Conservation (phyloP, 768 basidiomycete species). For the Clavulina sp. region DNA sequence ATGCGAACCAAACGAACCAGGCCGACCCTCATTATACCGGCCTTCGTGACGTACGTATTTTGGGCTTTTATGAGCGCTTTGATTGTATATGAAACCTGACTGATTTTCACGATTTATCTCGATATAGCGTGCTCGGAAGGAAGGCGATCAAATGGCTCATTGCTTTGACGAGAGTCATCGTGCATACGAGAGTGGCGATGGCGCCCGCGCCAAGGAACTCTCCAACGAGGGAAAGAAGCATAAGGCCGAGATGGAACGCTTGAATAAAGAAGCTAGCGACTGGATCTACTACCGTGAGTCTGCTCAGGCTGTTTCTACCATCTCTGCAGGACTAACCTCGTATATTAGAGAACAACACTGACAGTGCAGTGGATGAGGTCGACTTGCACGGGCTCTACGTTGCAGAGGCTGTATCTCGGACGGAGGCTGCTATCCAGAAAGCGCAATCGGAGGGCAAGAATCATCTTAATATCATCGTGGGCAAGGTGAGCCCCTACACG, state of each 20-base stretch:
- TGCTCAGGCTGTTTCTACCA: not conserved
- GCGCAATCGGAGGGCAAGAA: slow-evolving; percentile 45
- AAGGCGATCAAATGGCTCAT: slow-evolving; percentile 62
- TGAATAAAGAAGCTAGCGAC: slow-evolving; percentile 67
- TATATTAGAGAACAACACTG: slow-evolving; percentile 58
- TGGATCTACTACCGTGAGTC: slow-evolving; percentile 70
- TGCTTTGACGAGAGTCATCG: slow-evolving; percentile 55
- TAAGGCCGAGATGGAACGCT: slow-evolving; percentile 52
- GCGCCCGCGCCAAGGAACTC: slow-evolving; percentile 64
- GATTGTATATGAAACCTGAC: not conserved
- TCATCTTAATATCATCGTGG: slow-evolving; percentile 69
- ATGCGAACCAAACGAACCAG: slow-evolving; percentile 34
- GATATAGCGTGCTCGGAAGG: slow-evolving; percentile 38
- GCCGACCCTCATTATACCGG: slow-evolving; percentile 48
- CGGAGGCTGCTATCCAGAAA: slow-evolving; percentile 49
- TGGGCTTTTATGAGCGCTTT: not conserved
- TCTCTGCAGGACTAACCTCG: slow-evolving; percentile 5
- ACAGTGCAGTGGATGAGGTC: slow-evolving; percentile 54
- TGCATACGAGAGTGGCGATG: slow-evolving; percentile 56
- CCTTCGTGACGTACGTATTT: slow-evolving; percentile 34
- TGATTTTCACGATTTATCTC: too few relatives aligned
- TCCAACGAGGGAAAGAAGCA: slow-evolving; percentile 68
- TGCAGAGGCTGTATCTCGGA: slow-evolving; percentile 68
- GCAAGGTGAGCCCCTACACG: slow-evolving; percentile 18
- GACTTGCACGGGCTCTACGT: slow-evolving; percentile 89